Conservation (phyloP, 768 basidiomycete genomes). For the Hericium rajendrae region DNA sequence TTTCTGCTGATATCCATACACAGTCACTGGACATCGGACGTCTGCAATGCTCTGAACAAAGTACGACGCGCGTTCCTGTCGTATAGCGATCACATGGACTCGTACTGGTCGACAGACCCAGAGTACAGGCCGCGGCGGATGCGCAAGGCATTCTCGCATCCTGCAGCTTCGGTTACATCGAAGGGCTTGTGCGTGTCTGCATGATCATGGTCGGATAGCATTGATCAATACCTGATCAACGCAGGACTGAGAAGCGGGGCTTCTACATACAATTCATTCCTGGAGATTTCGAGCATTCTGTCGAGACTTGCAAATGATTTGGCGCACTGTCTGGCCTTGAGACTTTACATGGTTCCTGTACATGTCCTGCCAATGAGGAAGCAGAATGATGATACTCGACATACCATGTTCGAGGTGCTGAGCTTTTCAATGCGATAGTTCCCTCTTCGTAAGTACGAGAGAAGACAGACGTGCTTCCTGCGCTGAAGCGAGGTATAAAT, state of each 20-base stretch:
- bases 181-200: not conserved
- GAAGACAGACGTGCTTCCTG: too few species aligned
- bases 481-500: too few species aligned
- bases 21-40: slow-evolving; percentile 7
- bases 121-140: not conserved
- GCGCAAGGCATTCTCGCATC: not conserved
- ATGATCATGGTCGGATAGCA: not conserved
- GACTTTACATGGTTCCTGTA: too few species aligned
- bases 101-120: slow-evolving; percentile 3
- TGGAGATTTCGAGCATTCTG: not conserved
- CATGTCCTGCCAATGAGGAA: too few species aligned
- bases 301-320: too few species aligned
- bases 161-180: not conserved
- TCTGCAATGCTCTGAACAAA: not conserved
- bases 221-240: not conserved
- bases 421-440: too few species aligned
- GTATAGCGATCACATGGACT: slow-evolving; percentile 2
- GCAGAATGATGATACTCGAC: too few species aligned
- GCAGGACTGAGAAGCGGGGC: slow-evolving; percentile 3
- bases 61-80: too few species aligned
- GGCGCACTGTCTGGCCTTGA: too few species aligned
- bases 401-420: too few species aligned
- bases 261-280: slow-evolving; percentile 7
- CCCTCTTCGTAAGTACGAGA: too few species aligned
- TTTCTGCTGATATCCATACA: not conserved